These are phyloP conservation scores for Platismatia glauca DNA, from an alignment of 495 filamentous ascomycete genomes.

Conservation along the genomic window DNA sequence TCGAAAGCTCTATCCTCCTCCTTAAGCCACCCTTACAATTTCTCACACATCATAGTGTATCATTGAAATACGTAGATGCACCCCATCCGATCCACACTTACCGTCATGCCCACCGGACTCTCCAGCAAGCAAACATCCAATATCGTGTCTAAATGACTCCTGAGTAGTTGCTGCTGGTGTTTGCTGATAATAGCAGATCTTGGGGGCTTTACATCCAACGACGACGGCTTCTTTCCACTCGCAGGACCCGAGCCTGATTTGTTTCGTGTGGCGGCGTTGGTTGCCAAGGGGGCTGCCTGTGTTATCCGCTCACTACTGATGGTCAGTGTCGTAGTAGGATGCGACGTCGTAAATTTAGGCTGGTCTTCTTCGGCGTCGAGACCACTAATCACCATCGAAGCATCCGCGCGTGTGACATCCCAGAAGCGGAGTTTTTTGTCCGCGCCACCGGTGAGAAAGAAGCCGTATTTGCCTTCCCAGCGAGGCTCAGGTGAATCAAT, in stretches of 20 bases:
- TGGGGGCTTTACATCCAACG: slow-evolving; percentile 44
- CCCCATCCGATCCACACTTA: slow-evolving; percentile 85
- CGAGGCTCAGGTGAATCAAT: slow-evolving; percentile 40
- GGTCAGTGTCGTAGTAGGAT: slow-evolving; percentile 58
- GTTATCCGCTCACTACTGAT: slow-evolving; percentile 64
- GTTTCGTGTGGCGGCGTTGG: slow-evolving; percentile 31
- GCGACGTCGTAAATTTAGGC: slow-evolving; percentile 61
- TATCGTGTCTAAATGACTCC: slow-evolving; percentile 80
- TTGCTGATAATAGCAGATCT: slow-evolving; percentile 79
- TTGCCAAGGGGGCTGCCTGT: slow-evolving; percentile 33
- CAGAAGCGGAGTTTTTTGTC: slow-evolving; percentile 91
- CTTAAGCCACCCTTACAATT: neutral
- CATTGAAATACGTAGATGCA: slow-evolving; percentile 84
- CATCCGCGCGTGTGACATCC: slow-evolving; percentile 68
- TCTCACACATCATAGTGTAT: slow-evolving; percentile 9
- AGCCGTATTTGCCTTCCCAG: slow-evolving; percentile 43
- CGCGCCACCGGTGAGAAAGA: slow-evolving; percentile 76
- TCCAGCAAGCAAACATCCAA: slow-evolving; percentile 83
- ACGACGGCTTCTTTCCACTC: slow-evolving; percentile 13
- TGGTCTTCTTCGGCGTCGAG: slow-evolving; percentile 59
- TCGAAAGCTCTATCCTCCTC: neutral
- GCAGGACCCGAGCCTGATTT: slow-evolving; percentile 26
- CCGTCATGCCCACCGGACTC: slow-evolving; percentile 81
- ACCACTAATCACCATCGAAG: slow-evolving; percentile 71
- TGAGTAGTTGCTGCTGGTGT: slow-evolving; percentile 78